Evolutionary conservation across 2,329 filamentous ascomycete species (phyloP), one percentile per base, ranked within the genome.

Genomic region (Chrysoporthe austroafricana): DNA sequence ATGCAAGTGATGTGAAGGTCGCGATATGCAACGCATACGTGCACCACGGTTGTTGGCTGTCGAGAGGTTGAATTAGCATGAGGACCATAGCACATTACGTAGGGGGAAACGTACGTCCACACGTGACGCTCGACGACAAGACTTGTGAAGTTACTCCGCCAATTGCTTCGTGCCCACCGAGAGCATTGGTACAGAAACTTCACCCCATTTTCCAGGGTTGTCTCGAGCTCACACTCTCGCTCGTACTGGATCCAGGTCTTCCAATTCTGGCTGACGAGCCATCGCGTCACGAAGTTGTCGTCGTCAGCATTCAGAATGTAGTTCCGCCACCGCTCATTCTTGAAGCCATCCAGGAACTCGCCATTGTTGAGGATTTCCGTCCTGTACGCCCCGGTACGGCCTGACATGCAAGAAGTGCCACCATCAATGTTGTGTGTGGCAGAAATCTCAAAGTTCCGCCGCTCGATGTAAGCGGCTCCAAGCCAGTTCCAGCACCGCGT

Each of bases 211-310:
- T 97, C 95, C 52, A 98, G 85, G 3, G 94, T 97, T 36, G 95
- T 98, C 82, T 96, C 90, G 69, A 98, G 91, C 79, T 96, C 92
- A 74, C 93, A 96, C 76, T 96, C 93, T 60, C 86, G 88, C 78
- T 97, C 91, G 81, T 97, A 97, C 81, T 98, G 95, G 79, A 97
- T 92, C 85, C 92, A 95, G 32, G 94, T 97, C 81, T 96, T 93
- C 92, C 93, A 97, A 73, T 90, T 87, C 81, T 97, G 91, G 71
- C 89, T 92, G 73, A 97, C 94, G 75, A 98, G 86, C 95, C 95
- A 98, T 67, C 95, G 90, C 7, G 95, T 97, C 73, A 98, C 93
- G 81, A 97, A 98, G 81, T 98, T 98, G 84, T 98, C 95, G 78
- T 98, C 95, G 79, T 98, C 95, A 36, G 95, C 94, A 76, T 97